Base-by-base conservation (phyloP, 2,329 filamentous ascomycete species). In the Colletotrichum spinosum region DNA sequence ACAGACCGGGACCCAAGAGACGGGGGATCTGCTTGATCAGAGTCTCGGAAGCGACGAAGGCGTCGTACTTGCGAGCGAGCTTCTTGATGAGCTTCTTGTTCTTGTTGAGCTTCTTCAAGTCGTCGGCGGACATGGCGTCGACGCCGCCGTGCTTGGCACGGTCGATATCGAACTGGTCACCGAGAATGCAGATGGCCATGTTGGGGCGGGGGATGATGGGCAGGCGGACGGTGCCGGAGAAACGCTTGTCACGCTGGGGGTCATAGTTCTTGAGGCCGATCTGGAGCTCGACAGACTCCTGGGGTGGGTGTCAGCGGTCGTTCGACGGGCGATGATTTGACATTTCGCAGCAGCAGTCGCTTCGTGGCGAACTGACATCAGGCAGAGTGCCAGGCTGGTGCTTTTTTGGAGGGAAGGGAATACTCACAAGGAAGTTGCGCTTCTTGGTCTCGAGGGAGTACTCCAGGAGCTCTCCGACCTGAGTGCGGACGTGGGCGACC, bases 1-100 rank as follows among this genome's bases (percentile, higher is more conserved):
- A 97, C 71, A 97, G 92, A 94, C 94, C 94, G 76, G 94, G 96
- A 83, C 96, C 96, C 81, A 99, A 86, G 83, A 99, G 94, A 97
- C 96, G 96, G 77, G 96, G 96, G 78, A 99, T 98, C 89, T 97
- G 94, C 92, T 97, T 97, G 91, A 99, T 97, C 79, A 99, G 87
- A 79, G 92, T 87, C 80, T 99, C 96, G 81, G 95, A 98, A 81
- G 96, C 92, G 81, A 99, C 85, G 87, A 99, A 99, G 76, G 96
- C 96, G 84, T 99, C 96, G 91, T 99, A 98, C 89, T 99, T 99
- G 90, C 94, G 94, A 71, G 96, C 96, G 74, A 99, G 92, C 92
- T 99, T 99, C 94, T 99, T 99, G 91, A 99, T 97, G 79, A 98
- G 91, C 92, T 99, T 99, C 93, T 99, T 98, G 93, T 99, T 99